Evolutionary conservation across 495 filamentous ascomycete species (phyloP), one percentile per base, ranked within the genome.

Genomic region (Chaetomium cochliodes): DNA sequence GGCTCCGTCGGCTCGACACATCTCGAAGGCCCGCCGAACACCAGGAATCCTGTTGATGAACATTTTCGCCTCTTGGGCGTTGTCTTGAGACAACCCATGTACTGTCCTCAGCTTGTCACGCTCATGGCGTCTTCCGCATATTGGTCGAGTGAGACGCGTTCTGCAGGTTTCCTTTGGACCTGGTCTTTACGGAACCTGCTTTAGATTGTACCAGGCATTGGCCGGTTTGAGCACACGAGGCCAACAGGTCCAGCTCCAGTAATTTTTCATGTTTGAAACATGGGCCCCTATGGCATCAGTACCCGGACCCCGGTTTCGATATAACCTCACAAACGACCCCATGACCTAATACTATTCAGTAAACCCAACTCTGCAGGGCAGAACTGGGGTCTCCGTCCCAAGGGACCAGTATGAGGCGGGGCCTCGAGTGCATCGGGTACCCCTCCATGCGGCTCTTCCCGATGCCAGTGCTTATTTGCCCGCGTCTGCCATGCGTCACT

Each of bases 381-480:
- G 58, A 53, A 47, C 46, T 30, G 58, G 66, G 66, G 52, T 20
- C 44, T 11, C 41, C 33, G 33, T 12, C 57, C 25, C 41, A 2
- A 30, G 39, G 51, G 30, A 39, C 42, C 42, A 42, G 20, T 33
- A 23, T 42, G 6, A 39, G 44, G 55, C 66, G 41, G 63, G 60
- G 49, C 47, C 23, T 30, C 23, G 63, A 68, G 51, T 28, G 55
- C 51, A 30, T 52, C 53, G 46, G 50, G 56, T 57, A 52, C 66
- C 15, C 39, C 51, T 62, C 62, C 66, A 58, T 51, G 58, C 68
- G 70, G 70, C 68, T 65, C 65, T 70, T 70, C 66, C 68, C 70
- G 65, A 53, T 39, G 60, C 28, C 56, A 58, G 60, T 30, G 20
- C 54, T 53, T 58, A 37, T 61, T 37, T 66, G 58, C 63, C 68